Conservation (phyloP, 257 asterid genomes). For the Craterostigma plantagineum region DNA sequence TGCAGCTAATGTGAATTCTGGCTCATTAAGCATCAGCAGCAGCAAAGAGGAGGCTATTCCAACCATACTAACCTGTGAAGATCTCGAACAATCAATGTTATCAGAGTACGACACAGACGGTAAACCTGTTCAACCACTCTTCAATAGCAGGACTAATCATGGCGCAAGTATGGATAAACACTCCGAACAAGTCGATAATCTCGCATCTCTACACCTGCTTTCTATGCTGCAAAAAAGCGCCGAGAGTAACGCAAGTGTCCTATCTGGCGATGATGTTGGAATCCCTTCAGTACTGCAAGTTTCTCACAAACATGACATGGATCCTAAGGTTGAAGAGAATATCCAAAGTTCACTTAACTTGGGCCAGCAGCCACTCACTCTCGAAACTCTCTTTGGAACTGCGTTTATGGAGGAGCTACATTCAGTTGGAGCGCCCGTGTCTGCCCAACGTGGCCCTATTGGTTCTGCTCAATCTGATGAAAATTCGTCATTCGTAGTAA, state of each 20-base stretch:
- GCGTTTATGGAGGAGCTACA: slow-evolving; percentile 61
- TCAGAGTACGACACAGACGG: slow-evolving; percentile 25
- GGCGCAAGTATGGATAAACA: slow-evolving; percentile 14
- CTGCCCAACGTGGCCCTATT: slow-evolving; percentile 30
- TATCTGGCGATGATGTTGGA: neutral
- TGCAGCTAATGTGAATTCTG: slow-evolving; percentile 18
- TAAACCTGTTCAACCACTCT: slow-evolving; percentile 12
- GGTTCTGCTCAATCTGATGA: slow-evolving; percentile 15
- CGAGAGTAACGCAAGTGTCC: neutral
- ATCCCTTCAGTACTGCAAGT: slow-evolving; percentile 8
- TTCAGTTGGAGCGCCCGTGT: slow-evolving; percentile 59
- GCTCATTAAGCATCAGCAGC: slow-evolving; percentile 8
- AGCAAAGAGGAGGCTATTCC: slow-evolving; percentile 18
- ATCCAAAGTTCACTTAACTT: slow-evolving; percentile 5
- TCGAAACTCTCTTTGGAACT: slow-evolving; percentile 57
- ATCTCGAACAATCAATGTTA: slow-evolving; percentile 60
- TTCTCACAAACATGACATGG: slow-evolving; percentile 12
- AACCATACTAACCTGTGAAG: slow-evolving; percentile 51
- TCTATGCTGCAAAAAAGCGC: slow-evolving; percentile 44
- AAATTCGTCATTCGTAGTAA: slow-evolving; percentile 11
- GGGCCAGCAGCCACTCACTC: slow-evolving; percentile 30
- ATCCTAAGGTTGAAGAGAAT: neutral
- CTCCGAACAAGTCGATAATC: slow-evolving; percentile 18
- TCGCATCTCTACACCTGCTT: slow-evolving; percentile 51
- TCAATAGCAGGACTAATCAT: slow-evolving; percentile 10